phyloP scores from a whole-genome alignment of 495 filamentous ascomycete genomes.

The Amphirosellinia nigrospora region DNA sequence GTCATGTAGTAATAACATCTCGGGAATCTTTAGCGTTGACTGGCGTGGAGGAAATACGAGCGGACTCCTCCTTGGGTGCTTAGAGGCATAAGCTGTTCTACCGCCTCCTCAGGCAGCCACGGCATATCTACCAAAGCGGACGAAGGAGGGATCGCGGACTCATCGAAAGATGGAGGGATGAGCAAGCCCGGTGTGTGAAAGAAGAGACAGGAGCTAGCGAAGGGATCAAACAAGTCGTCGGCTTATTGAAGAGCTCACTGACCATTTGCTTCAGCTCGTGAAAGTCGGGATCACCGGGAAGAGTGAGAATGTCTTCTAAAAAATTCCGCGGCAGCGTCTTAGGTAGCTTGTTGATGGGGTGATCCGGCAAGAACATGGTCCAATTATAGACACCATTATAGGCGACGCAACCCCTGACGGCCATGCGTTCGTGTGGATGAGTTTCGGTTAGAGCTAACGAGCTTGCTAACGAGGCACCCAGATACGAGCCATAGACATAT shows the following conservation, averaged over 20 bases:
- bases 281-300: constrained; percentile 25
- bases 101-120: constrained; percentile 8
- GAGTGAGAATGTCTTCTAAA: constrained; percentile 23
- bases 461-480: constrained; percentile 56
- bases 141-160: constrained; percentile 18
- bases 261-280: constrained; percentile 37
- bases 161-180: constrained; percentile 46
- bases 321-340: constrained; percentile 1
- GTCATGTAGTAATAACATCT: constrained; percentile 45
- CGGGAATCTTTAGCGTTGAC: constrained; percentile 46
- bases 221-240: constrained; percentile 55
- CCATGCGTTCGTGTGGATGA: constrained; percentile 40
- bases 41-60: constrained; percentile 46
- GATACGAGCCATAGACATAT: constrained; percentile 56
- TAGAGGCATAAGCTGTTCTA: constrained; percentile 2
- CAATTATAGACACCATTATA: constrained; percentile 62
- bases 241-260: constrained; percentile 46
- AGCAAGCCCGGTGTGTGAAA: constrained; percentile 53
- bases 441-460: constrained; percentile 57
- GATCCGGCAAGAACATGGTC: constrained; percentile 55
- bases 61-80: constrained; percentile 33
- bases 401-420: constrained; percentile 51
- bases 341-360: constrained; percentile 42
- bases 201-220: constrained; percentile 59
- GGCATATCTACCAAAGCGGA: constrained; percentile 6